Percentiles rank a stretch among this genome's conserved stretches.
These are phyloP conservation scores for Salix udensis DNA, from an alignment of 345 rosid genomes.

Conservation along the genomic window DNA sequence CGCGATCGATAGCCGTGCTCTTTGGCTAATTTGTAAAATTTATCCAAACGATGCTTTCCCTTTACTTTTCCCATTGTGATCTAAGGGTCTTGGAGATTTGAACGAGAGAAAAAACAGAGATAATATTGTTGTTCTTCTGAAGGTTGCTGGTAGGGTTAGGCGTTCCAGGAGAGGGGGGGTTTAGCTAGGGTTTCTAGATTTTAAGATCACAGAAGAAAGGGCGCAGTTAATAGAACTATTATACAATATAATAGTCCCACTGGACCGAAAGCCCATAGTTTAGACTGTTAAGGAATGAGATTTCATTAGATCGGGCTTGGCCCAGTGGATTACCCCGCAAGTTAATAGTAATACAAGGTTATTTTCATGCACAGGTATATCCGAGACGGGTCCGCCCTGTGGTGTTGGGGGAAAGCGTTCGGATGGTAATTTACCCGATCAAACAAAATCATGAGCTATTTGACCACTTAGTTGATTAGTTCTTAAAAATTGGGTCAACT, in stretches of 20 bases:
- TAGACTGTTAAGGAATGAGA: background rate
- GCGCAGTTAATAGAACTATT: background rate
- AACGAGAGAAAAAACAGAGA: background rate
- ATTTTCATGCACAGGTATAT: background rate
- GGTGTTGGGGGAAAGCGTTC: background rate
- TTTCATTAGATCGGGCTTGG: background rate
- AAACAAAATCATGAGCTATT: background rate
- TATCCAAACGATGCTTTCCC: constrained; percentile 81
- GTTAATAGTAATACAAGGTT: background rate
- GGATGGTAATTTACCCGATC: background rate
- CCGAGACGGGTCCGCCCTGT: background rate
- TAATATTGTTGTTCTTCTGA: background rate
- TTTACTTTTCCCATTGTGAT: constrained; percentile 62
- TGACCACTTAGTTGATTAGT: background rate
- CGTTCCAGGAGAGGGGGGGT: background rate
- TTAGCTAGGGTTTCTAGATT: too few relatives aligned
- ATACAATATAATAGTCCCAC: background rate
- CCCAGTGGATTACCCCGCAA: background rate
- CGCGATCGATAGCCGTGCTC: constrained; percentile 95
- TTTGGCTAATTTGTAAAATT: constrained; percentile 73
- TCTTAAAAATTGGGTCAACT: background rate
- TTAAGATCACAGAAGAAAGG: too few relatives aligned
- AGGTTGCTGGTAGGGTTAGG: background rate
- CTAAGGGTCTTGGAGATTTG: background rate
- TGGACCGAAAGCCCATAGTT: background rate